Base-by-base conservation (phyloP, 2,329 filamentous ascomycete genomes). In the Pochonia chlamydosporia region DNA sequence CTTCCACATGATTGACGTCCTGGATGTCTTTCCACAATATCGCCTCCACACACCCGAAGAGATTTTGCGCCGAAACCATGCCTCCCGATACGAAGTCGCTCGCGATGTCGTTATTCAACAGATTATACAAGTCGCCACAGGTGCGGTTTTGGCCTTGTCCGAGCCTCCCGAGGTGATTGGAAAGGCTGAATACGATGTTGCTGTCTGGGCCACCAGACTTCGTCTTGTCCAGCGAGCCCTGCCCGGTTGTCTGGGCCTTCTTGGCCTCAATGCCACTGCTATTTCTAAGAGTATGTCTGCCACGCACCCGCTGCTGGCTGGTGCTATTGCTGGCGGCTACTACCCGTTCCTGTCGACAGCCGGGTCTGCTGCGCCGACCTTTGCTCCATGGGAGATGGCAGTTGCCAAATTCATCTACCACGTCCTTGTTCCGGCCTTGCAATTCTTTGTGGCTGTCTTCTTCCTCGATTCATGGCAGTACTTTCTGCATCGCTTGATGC, bases 381-480 rank as follows among this genome's bases (percentile, higher is more conserved):
- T 96, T 68, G 87, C 89, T 10, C 66, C 72, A 3, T 96, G 92
- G 92, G 92, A 97, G 68, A 61, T 95, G 37, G 54, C 75, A 25
- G 67, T 81, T 28, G 93, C 89, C 36, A 86, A 85, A 66, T 73
- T 79, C 51, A 80, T 96, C 54, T 97, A 97, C 72, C 86, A 87
- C 75, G 70, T 82, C 52, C 63, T 84, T 33, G 76, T 97, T 52
- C 93, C 93, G 1, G 76, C 72, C 3, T 47, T 92, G 42, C 92
- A 97, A 65, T 87, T 96, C 62, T 70, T 79, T 49, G 60, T 87
- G 43, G 93, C 84, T 21, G 78, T 92, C 50, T 70, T 81, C 54
- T 74, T 95, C 54, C 79, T 97, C 56, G 93, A 99, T 69, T 93
- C 90, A 39, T 99, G 93, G 93, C 92, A 99, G 65, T 99, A 99